These are phyloP conservation scores for Clonostachys chloroleuca DNA, from an alignment of 2,329 filamentous ascomycete genomes.

Conservation along the genomic window DNA sequence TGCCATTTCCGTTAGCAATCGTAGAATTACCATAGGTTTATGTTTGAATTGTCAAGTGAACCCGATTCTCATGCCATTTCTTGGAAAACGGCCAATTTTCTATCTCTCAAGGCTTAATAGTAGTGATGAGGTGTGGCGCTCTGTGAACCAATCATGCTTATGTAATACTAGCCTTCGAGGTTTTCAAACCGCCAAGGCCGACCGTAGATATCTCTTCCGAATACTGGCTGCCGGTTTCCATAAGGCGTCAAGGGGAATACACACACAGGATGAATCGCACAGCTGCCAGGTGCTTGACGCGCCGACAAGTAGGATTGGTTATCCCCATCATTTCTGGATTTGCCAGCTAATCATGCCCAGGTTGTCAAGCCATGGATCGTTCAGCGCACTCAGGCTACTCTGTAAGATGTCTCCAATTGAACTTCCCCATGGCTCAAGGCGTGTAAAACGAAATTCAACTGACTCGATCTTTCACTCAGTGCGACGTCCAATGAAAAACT, in stretches of 20 bases:
- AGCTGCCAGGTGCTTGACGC: slow-evolving; percentile 13
- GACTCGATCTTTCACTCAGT: neutral
- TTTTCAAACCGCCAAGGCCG: too few species aligned
- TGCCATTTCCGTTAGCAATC: too few species aligned
- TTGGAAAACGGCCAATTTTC: too few species aligned
- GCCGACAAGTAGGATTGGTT: slow-evolving; percentile 11
- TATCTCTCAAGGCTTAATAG: too few species aligned
- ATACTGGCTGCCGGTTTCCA: too few species aligned
- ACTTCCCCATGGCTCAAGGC: neutral
- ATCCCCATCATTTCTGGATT: neutral
- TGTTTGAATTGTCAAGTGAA: too few species aligned
- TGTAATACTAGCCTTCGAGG: too few species aligned
- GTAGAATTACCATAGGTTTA: too few species aligned
- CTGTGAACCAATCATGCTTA: too few species aligned
- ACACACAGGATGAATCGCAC: slow-evolving; percentile 21
- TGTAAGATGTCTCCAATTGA: slow-evolving; percentile 11
- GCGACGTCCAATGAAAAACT: neutral
- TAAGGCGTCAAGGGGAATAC: neutral
- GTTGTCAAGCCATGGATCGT: slow-evolving; percentile 12
- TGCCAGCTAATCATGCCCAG: neutral
- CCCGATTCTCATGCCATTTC: too few species aligned
- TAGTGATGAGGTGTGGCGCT: too few species aligned
- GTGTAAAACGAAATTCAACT: neutral
- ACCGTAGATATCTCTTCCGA: too few species aligned
- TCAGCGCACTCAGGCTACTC: slow-evolving; percentile 14